These are phyloP conservation scores for Pseudogymnoascus sp. DNA, from an alignment of 2,329 filamentous ascomycete genomes.

Conservation along the genomic window DNA sequence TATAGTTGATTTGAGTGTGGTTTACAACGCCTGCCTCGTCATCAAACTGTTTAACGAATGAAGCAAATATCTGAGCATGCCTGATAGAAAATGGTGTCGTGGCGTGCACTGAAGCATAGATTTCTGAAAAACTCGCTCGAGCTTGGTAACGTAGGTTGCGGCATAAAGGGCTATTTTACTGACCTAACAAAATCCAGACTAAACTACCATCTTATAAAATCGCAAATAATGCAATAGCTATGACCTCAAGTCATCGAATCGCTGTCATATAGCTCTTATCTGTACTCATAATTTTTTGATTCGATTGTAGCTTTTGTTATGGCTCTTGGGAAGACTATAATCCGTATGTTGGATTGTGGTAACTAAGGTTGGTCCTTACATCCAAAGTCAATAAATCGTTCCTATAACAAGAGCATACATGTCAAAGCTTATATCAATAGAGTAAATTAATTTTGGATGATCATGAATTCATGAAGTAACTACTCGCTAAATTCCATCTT, in stretches of 20 bases:
- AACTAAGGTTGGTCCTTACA: too few species aligned
- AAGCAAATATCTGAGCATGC: not conserved
- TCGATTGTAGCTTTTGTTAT: too few species aligned
- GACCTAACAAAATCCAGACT: too few species aligned
- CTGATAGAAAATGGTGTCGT: not conserved
- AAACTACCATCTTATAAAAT: too few species aligned
- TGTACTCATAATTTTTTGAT: too few species aligned
- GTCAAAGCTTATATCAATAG: not conserved
- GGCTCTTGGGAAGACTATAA: too few species aligned
- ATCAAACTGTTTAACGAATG: not conserved
- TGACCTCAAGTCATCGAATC: too few species aligned
- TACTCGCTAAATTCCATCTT: conserved; percentile 45
- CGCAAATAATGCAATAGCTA: too few species aligned
- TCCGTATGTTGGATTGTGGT: too few species aligned
- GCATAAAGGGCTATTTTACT: too few species aligned
- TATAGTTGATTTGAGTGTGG: not conserved
- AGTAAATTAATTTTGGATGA: not conserved
- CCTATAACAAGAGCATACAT: not conserved
- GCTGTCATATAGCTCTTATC: too few species aligned
- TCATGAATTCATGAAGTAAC: not conserved
- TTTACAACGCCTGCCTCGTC: not conserved
- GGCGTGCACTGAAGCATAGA: not conserved
- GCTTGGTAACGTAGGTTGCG: not conserved
- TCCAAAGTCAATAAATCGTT: too few species aligned
- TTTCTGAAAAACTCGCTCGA: not conserved